These are phyloP conservation scores for Penicillium verrucosum DNA, from an alignment of 2,329 filamentous ascomycete species.

Conservation along the genomic window DNA sequence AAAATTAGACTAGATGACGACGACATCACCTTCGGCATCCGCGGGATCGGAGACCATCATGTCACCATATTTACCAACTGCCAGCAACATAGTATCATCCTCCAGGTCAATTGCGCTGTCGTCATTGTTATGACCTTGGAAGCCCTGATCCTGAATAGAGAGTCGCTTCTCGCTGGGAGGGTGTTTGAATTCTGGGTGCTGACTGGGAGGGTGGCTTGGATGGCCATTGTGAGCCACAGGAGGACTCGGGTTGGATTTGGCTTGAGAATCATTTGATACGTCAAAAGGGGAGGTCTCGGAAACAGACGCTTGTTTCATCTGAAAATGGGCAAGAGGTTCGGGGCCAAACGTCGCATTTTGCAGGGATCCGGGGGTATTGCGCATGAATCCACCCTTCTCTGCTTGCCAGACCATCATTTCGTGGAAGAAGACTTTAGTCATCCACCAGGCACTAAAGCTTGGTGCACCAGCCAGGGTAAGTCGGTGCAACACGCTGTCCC, in stretches of 20 bases:
- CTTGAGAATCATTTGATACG: constrained; percentile 13
- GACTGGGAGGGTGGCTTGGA: constrained; percentile 16
- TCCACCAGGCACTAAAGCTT: constrained; percentile 53
- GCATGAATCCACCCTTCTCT: constrained; percentile 85
- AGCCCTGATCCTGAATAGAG: constrained; percentile 44
- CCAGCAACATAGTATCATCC: constrained; percentile 43
- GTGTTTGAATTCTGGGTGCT: constrained; percentile 23
- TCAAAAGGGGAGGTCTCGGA: constrained; percentile 21
- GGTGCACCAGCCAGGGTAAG: constrained; percentile 45
- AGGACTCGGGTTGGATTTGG: constrained; percentile 20
- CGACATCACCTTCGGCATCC: constrained; percentile 45
- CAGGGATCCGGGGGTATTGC: constrained; percentile 43
- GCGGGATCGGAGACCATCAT: constrained; percentile 47
- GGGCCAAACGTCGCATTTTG: constrained; percentile 26
- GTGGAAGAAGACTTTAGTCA: constrained; percentile 92
- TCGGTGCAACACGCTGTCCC: constrained; percentile 44
- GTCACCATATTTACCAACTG: constrained; percentile 45
- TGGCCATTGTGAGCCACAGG: constrained; percentile 15
- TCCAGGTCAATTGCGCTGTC: constrained; percentile 72
- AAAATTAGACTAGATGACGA: constrained; percentile 40
- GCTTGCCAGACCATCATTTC: constrained; percentile 91
- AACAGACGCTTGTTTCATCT: constrained; percentile 21
- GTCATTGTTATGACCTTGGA: constrained; percentile 50
- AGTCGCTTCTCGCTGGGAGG: constrained; percentile 38
- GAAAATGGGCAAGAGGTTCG: constrained; percentile 24